These are phyloP conservation scores for Cyberlindnera subsufficiens DNA, from an alignment of 805 yeast genomes.

Conservation along the genomic window DNA sequence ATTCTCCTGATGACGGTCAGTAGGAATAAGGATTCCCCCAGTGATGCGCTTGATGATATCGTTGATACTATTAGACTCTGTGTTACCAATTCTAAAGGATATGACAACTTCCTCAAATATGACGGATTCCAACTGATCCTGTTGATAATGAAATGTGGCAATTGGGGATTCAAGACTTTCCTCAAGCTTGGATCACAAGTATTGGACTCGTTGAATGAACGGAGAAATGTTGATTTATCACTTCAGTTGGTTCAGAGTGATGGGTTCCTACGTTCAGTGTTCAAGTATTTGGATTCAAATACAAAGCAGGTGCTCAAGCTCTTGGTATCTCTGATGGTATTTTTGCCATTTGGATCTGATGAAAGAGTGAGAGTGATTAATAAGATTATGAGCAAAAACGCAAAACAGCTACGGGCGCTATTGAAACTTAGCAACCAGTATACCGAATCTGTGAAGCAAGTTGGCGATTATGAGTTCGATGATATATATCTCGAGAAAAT, in stretches of 20 bases:
- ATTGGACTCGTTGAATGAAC: constrained; percentile 10
- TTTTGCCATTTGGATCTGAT: constrained; percentile 17
- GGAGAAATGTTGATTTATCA: constrained; percentile 9
- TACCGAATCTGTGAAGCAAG: background rate
- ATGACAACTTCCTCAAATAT: constrained; percentile 8
- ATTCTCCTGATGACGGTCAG: constrained; percentile 6
- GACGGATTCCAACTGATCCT: constrained; percentile 17
- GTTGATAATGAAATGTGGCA: constrained; percentile 5
- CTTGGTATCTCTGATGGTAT: constrained; percentile 9
- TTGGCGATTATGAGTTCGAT: constrained; percentile 8
- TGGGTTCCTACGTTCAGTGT: constrained; percentile 11
- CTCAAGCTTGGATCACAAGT: constrained; percentile 8
- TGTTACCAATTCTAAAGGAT: constrained; percentile 5
- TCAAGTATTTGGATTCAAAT: constrained; percentile 6
- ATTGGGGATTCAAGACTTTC: constrained; percentile 9
- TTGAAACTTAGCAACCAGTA: constrained; percentile 2
- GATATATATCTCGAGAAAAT: constrained; percentile 15
- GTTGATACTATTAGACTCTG: constrained; percentile 11
- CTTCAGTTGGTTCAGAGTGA: constrained; percentile 6
- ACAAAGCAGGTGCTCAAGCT: constrained; percentile 7
- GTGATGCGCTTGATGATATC: constrained; percentile 8
- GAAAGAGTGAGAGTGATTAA: constrained; percentile 21
- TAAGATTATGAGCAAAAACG: constrained; percentile 11
- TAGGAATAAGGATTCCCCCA: background rate
- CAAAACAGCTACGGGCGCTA: constrained; percentile 9